Percentiles rank a stretch among this genome's conserved stretches.
phyloP scores from a whole-genome alignment of 2,329 filamentous ascomycete genomes.

The Exophiala aquamarina region DNA sequence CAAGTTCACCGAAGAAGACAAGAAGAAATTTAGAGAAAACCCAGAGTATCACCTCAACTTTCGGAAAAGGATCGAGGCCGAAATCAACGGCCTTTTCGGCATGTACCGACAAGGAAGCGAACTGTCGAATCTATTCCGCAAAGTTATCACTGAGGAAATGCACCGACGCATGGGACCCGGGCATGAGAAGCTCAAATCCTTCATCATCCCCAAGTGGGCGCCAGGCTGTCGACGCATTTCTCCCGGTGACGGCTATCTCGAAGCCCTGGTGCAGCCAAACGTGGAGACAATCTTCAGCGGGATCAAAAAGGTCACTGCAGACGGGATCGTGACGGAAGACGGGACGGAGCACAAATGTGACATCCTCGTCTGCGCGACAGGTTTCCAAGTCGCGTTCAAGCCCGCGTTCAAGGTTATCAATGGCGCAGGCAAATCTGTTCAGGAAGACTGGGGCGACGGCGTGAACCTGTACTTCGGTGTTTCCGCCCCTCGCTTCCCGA shows the following conservation, averaged over 20 bases:
- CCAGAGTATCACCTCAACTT: constrained; percentile 28
- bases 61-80: constrained; percentile 31
- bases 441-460: constrained; percentile 9
- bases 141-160: constrained; percentile 10
- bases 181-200: constrained; percentile 16
- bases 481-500: constrained; percentile 27
- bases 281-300: constrained; percentile 58
- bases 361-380: constrained; percentile 38
- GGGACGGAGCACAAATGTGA: constrained; percentile 34
- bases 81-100: constrained; percentile 25
- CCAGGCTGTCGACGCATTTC: constrained; percentile 66
- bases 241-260: constrained; percentile 66
- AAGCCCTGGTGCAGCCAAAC: constrained; percentile 61
- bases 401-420: constrained; percentile 27
- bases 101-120: constrained; percentile 15
- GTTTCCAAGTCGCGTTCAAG: constrained; percentile 36
- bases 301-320: constrained; percentile 60
- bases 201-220: constrained; percentile 62
- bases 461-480: constrained; percentile 11
- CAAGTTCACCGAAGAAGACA: constrained; percentile 14
- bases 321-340: constrained; percentile 49
- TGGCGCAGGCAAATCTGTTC: constrained; percentile 5
- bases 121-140: constrained; percentile 12
- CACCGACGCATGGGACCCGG: constrained; percentile 21
- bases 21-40: constrained; percentile 20